Evolutionary conservation across 2,329 filamentous ascomycete genomes (phyloP).

Genomic region (Trichoderma sp.): DNA sequence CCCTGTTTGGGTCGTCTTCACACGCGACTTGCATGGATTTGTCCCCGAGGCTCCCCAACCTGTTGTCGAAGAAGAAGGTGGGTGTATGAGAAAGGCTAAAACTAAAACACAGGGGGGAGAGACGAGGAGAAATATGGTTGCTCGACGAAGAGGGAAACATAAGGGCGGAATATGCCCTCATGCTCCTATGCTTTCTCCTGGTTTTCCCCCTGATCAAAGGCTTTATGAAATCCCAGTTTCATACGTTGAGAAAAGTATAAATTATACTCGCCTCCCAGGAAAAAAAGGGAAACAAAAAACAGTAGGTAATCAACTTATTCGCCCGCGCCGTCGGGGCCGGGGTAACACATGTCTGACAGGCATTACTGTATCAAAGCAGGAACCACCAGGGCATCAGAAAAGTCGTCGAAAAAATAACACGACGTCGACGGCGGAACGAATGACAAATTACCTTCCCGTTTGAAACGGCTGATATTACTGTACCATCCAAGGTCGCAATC

Average conservation of each 20-base stretch:
- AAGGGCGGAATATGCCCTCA: conserved; percentile 10
- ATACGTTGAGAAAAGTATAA: neutral
- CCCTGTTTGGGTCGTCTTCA: neutral
- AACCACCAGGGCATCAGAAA: neutral
- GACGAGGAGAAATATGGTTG: neutral
- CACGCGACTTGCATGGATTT: conserved; percentile 6
- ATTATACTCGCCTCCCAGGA: neutral
- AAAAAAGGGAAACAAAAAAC: neutral
- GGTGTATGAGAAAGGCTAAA: neutral
- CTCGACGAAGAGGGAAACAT: conserved; percentile 1
- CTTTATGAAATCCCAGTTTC: neutral
- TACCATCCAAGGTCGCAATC: conserved; percentile 13
- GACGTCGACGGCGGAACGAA: neutral
- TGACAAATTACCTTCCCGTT: conserved; percentile 17
- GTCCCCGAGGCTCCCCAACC: neutral
- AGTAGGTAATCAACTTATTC: conserved; percentile 13
- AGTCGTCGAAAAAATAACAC: neutral
- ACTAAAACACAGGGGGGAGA: neutral
- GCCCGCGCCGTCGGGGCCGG: conserved; percentile 25
- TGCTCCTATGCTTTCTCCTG: neutral
- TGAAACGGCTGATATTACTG: conserved; percentile 5
- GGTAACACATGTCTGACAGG: conserved; percentile 23
- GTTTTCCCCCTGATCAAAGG: neutral
- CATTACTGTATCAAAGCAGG: conserved; percentile 21
- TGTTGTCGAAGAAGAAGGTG: neutral